A percentile compares a stretch with the other conserved stretches of the same genome.
phyloP scores from a whole-genome alignment of 192 early-diverging fungal species.

The Coemansia sp. region DNA sequence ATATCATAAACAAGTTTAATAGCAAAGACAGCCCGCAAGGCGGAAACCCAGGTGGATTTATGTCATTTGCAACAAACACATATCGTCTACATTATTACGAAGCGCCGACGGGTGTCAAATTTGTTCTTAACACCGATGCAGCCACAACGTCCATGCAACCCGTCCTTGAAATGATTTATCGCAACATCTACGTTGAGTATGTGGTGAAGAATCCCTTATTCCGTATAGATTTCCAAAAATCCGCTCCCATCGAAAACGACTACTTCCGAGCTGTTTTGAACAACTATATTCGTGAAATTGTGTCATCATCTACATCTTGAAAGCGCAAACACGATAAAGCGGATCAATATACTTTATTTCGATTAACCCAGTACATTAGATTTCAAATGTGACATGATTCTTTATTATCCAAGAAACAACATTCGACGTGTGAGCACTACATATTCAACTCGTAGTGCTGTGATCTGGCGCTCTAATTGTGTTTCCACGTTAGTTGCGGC shows the following conservation, averaged over 20 bases:
- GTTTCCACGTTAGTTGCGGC: background rate
- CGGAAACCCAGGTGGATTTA: constrained; percentile 47
- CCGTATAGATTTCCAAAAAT: constrained; percentile 46
- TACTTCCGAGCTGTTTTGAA: constrained; percentile 52
- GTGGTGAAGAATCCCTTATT: constrained; percentile 88
- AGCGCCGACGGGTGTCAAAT: constrained; percentile 81
- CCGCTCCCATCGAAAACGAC: constrained; percentile 53
- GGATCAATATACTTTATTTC: background rate
- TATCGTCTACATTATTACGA: constrained; percentile 94
- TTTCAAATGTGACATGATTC: too few species aligned
- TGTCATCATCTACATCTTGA: constrained; percentile 16
- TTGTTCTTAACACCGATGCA: constrained; percentile 84
- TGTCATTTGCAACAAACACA: constrained; percentile 70
- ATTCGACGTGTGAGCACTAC: too few species aligned
- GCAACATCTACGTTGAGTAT: constrained; percentile 88
- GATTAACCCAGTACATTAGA: too few species aligned
- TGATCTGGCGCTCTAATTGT: too few species aligned
- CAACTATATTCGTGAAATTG: constrained; percentile 48
- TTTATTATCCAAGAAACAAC: too few species aligned
- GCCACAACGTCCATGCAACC: constrained; percentile 63
- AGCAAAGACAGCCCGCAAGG: constrained; percentile 37
- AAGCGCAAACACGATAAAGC: background rate
- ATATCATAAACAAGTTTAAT: constrained; percentile 82
- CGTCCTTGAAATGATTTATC: constrained; percentile 77
- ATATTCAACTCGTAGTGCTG: too few species aligned